These are phyloP conservation scores for Gastrolobium bilobum DNA, from an alignment of 306 rosid genomes.

Conservation along the genomic window DNA sequence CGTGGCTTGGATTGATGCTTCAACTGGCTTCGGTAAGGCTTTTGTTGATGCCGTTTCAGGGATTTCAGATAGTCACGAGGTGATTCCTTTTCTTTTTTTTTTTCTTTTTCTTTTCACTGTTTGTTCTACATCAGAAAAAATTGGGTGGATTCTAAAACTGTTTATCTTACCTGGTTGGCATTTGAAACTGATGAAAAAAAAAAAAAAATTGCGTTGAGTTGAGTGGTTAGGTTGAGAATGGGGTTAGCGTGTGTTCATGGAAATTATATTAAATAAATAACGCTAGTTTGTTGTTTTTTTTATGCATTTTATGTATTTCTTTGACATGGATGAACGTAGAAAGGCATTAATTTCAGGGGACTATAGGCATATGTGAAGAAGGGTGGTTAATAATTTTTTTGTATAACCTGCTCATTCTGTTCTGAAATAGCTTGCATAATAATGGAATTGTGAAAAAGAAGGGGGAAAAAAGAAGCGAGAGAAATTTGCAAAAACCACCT, in stretches of 20 bases:
- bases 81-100: conserved; percentile 16
- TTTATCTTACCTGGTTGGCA: neutral
- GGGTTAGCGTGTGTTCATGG: neutral
- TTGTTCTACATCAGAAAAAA: neutral
- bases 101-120: neutral
- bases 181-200: neutral
- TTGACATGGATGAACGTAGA: neutral
- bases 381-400: neutral
- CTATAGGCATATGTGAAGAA: conserved; percentile 2
- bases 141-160: neutral
- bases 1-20: conserved; percentile 75
- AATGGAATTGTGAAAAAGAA: neutral
- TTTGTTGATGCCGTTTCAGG: conserved; percentile 70
- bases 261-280: neutral
- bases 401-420: neutral
- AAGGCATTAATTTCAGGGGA: neutral
- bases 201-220: neutral
- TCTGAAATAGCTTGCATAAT: neutral
- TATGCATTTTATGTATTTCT: neutral
- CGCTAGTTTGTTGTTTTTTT: neutral
- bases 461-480: no score
- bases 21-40: conserved; percentile 74
- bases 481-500: neutral
- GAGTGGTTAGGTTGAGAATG: neutral
- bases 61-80: conserved; percentile 80